Percentiles rank a stretch among this genome's conserved stretches.
Conservation (phyloP, 1,139 yeast species). For the Saccharomyces hybrid region DNA sequence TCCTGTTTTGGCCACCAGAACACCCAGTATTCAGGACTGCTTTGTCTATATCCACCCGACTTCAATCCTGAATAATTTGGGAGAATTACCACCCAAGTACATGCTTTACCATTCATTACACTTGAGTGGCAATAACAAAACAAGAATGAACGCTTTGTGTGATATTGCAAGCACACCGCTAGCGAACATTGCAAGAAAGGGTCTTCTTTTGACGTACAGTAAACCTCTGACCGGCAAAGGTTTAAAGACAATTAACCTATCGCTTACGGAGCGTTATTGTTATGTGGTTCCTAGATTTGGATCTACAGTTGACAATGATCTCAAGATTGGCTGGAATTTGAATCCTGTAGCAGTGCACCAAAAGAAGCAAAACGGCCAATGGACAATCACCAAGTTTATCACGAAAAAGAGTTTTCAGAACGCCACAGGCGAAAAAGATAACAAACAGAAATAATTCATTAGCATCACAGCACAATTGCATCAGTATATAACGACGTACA, state of each 20-base stretch:
- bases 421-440: slow-evolving; percentile 4
- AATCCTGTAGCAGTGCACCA: slow-evolving; percentile 79
- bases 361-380: slow-evolving; percentile 48
- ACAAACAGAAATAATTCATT: slow-evolving; percentile 3
- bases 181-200: slow-evolving; percentile 65
- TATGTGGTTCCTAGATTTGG: slow-evolving; percentile 91
- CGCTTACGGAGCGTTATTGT: slow-evolving; percentile 66
- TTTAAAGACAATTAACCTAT: slow-evolving; percentile 64
- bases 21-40: slow-evolving; percentile 40
- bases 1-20: slow-evolving; percentile 53
- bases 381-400: slow-evolving; percentile 40
- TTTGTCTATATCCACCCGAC: slow-evolving; percentile 70
- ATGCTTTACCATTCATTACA: slow-evolving; percentile 63
- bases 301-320: slow-evolving; percentile 69
- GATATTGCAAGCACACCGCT: slow-evolving; percentile 70
- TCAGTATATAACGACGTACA: not conserved
- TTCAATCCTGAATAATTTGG: slow-evolving; percentile 48
- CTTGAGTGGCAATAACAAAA: slow-evolving; percentile 37
- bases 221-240: slow-evolving; percentile 84
- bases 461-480: not conserved
- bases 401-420: slow-evolving; percentile 23
- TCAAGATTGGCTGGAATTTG: slow-evolving; percentile 83
- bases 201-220: slow-evolving; percentile 72
- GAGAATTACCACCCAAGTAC: slow-evolving; percentile 63
- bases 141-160: slow-evolving; percentile 69